A percentile compares a stretch with the other conserved stretches of the same genome.
These are phyloP conservation scores for Papilionanthe hybrid DNA, from an alignment of 116 monocot species.

Conservation along the genomic window DNA sequence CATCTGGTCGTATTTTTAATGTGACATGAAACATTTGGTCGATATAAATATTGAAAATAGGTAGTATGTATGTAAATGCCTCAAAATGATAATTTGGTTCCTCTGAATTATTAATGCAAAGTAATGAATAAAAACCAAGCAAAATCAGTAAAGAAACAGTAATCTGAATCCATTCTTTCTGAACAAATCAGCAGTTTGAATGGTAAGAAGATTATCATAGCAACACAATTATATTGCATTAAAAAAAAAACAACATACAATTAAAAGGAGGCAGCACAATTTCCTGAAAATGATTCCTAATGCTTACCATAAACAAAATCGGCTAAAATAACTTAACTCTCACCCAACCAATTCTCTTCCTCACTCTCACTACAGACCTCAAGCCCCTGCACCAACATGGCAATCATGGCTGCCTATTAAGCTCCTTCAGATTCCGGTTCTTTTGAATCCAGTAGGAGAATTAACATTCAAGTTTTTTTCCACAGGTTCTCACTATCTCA, in stretches of 20 bases:
- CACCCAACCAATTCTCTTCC: background rate
- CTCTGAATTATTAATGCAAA: no score
- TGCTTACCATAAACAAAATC: constrained; percentile 9
- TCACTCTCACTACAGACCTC: background rate
- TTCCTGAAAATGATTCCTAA: background rate
- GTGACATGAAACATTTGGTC: no score
- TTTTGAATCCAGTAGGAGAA: background rate
- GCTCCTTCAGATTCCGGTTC: background rate
- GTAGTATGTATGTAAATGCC: no score
- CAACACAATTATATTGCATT: background rate
- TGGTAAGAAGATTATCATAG: background rate
- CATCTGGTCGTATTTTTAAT: no score
- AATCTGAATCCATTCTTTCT: background rate
- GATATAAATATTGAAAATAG: no score
- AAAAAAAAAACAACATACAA: background rate
- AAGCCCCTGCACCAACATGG: background rate
- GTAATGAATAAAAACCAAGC: no score
- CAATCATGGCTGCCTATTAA: background rate
- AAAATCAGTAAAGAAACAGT: background rate
- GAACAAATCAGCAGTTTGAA: background rate
- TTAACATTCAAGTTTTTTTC: background rate
- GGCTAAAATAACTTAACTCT: background rate
- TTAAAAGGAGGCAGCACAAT: constrained; percentile 2
- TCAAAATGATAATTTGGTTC: no score
- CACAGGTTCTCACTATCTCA: background rate